phyloP scores from a whole-genome alignment of 805 yeast species.

The Spathaspora boniae region DNA sequence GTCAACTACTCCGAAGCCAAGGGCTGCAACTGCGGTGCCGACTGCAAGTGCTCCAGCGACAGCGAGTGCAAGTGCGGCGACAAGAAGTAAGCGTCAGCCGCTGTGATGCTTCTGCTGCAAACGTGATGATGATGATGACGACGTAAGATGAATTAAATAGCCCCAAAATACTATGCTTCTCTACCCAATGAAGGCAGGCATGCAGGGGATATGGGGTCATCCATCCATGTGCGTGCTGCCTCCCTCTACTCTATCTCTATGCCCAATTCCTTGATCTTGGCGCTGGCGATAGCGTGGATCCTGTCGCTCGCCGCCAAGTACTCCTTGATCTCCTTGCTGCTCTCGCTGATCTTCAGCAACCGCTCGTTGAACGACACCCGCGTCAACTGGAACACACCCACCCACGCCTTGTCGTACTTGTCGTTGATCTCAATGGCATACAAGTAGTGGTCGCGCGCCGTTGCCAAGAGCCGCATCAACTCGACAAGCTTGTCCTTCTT shows the following conservation, averaged over 20 bases:
- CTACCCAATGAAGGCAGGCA: too few relatives aligned
- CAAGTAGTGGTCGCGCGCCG: conserved; percentile 48
- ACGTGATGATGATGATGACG: too few relatives aligned
- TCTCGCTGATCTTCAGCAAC: conserved; percentile 15
- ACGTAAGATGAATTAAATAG: too few relatives aligned
- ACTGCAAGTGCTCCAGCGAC: conserved; percentile 21
- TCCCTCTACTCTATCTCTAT: too few relatives aligned
- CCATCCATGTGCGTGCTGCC: too few relatives aligned
- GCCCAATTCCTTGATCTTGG: conserved; percentile 17
- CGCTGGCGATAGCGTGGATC: conserved; percentile 17
- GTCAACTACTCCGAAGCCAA: conserved; percentile 9
- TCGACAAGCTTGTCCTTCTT: conserved; percentile 30
- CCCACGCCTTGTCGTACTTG: conserved; percentile 68
- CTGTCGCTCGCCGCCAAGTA: conserved; percentile 21
- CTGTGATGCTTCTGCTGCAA: too few relatives aligned
- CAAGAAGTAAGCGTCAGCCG: conserved; percentile 9
- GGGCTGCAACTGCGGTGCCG: conserved; percentile 20
- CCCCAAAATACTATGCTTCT: too few relatives aligned
- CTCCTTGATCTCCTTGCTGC: conserved; percentile 17
- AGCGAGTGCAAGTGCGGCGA: conserved; percentile 13
- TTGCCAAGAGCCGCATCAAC: conserved; percentile 18
- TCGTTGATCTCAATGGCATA: conserved; percentile 78
- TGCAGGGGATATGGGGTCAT: too few relatives aligned
- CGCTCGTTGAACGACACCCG: conserved; percentile 16
- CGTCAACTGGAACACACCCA: conserved; percentile 49